Evolutionary conservation across 2,329 filamentous ascomycete species (phyloP), one percentile per base, ranked within the genome.

Genomic region (Fusarium subglutinans): DNA sequence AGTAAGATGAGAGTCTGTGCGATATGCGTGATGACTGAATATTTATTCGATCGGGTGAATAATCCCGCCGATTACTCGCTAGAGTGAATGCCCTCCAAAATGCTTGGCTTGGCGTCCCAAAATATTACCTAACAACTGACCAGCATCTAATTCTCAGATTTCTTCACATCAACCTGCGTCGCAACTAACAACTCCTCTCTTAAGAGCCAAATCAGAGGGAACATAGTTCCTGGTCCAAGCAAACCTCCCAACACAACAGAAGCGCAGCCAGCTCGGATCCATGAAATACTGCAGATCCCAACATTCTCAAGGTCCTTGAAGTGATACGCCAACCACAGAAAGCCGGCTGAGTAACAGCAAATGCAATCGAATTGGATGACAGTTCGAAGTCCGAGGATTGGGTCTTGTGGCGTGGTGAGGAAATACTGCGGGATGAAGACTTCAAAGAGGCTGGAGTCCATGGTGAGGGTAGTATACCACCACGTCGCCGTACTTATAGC

Each of bases 281-380:
- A 64, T 2, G 67, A 63, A 8, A 78, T 47, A 14, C 48, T 65
- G 26, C 67, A 76, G 3, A 70, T 7, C 0, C 78, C 77, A 18
- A 58, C 55, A 4, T 50, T 64, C 18, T 79, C 76, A 4, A 81
- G 48, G 17, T 79, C 79, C 13, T 59, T 57, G 11, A 79, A 73
- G 14, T 72, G 64, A 24, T 76, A 78, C 0, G 55, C 72, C 24
- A 80, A 40, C 78, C 79, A 81, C 3, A 78, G 11, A 11, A 77
- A 62, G 6, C 66, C 67, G 1, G 77, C 72, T 1, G 54, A 43
- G 12, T 71, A 74, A 20, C 66, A 66, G 35, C 73, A 73, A 8
- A 80, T 55, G n/a, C 79, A 76, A 24, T 81, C 80, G 35, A 76
- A 81, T 56, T 81, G 80, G 0, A 81, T 66, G 5, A 81, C 54